Conservation (phyloP, 208 protist species). For the Naegleria lovaniensis region DNA sequence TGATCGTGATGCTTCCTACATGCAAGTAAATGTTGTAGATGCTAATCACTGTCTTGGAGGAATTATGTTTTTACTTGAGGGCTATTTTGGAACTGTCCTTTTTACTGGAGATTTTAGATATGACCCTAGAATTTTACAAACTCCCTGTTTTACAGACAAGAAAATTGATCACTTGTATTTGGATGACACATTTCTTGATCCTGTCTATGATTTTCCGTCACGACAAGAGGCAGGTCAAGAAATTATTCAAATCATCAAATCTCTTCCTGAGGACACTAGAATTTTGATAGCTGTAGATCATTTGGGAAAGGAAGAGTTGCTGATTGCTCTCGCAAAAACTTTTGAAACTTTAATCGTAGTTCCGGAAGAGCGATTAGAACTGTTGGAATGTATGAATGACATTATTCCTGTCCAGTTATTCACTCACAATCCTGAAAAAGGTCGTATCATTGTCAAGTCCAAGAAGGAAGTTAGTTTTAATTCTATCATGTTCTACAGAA, state of each 20-base stretch:
- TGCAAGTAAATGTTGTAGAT: constrained; percentile 32
- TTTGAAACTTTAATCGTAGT: constrained; percentile 32
- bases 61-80: constrained; percentile 35
- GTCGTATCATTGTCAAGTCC: not conserved
- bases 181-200: constrained; percentile 37
- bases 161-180: constrained; percentile 35
- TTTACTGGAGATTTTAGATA: constrained; percentile 41
- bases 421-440: not conserved
- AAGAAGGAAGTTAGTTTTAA: constrained; percentile 20
- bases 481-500: not conserved
- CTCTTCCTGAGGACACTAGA: not conserved
- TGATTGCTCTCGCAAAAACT: constrained; percentile 16
- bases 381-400: not conserved
- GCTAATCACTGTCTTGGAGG: constrained; percentile 35
- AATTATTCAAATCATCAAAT: not conserved
- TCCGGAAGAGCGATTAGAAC: constrained; percentile 17
- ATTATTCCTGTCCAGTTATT: not conserved
- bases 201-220: constrained; percentile 32
- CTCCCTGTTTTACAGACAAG: constrained; percentile 15
- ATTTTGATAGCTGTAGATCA: constrained; percentile 28
- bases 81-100: constrained; percentile 38
- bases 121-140: constrained; percentile 8
- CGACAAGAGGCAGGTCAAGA: not conserved
- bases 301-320: constrained; percentile 39
- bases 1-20: not conserved